phyloP scores from a whole-genome alignment of 257 asterid genomes.

The Prunella vulgaris region DNA sequence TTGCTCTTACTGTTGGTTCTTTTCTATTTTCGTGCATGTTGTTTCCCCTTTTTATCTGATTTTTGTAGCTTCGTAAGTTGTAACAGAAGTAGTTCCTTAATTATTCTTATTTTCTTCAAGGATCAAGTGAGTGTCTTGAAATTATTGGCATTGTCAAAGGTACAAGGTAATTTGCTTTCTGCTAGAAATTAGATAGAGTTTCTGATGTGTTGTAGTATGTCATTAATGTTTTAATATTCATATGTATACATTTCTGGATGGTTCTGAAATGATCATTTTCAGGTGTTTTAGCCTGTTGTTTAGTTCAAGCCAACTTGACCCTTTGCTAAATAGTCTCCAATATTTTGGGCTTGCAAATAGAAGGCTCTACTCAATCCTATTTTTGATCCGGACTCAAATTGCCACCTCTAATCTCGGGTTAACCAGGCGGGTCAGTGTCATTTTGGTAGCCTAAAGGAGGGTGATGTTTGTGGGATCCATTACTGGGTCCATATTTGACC shows the following conservation, averaged over 20 bases:
- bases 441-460: not conserved
- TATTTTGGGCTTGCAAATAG: not conserved
- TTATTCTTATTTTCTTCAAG: no score
- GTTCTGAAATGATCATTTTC: no score
- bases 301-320: not conserved
- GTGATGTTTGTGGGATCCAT: conserved; percentile 25
- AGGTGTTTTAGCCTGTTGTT: no score
- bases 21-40: not conserved
- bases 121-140: no score
- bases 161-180: no score
- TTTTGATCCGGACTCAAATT: not conserved
- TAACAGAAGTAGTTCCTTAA: no score
- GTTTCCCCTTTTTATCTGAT: not conserved
- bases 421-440: not conserved
- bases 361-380: not conserved
- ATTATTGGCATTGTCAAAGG: no score
- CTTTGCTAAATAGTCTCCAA: not conserved
- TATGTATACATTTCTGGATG: no score
- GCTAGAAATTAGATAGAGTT: no score
- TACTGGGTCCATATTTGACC: conserved; percentile 7
- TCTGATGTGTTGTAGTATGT: no score
- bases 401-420: not conserved
- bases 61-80: no score
- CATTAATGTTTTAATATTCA: no score
- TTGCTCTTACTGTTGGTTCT: not conserved